Percentiles rank a stretch among this genome's conserved stretches.
Conservation (phyloP, 208 protist species). For the Leishmania mexicana region DNA sequence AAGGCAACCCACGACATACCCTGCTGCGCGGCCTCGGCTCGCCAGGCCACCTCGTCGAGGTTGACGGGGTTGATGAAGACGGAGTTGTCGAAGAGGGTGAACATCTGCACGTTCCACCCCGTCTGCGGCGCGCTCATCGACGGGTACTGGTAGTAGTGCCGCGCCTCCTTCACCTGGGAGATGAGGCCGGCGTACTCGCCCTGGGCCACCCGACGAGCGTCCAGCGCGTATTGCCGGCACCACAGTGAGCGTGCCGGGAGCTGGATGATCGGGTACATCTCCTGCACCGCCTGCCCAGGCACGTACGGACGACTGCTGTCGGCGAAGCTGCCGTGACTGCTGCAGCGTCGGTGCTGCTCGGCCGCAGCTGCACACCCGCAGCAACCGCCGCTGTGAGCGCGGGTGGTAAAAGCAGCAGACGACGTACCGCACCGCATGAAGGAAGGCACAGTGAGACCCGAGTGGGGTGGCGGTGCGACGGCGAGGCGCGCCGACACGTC, state of each 20-base stretch:
- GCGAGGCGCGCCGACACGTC: not conserved
- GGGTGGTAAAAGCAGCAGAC: not conserved
- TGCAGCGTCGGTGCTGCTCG: slow-evolving; percentile 16
- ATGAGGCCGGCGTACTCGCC: slow-evolving; percentile 79
- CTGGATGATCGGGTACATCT: slow-evolving; percentile 78
- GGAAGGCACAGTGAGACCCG: not conserved
- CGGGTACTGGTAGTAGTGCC: slow-evolving; percentile 89
- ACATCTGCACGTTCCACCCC: slow-evolving; percentile 91
- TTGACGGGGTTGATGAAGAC: slow-evolving; percentile 90
- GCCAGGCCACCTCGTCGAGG: slow-evolving; percentile 58
- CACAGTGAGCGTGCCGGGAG: slow-evolving; percentile 84
- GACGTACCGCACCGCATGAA: not conserved
- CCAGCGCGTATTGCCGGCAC: slow-evolving; percentile 66
- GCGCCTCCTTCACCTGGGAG: slow-evolving; percentile 52
- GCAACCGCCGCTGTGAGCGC: not conserved
- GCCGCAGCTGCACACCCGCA: not conserved
- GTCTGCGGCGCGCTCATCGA: slow-evolving; percentile 86
- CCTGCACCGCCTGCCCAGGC: slow-evolving; percentile 21
- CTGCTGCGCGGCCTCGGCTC: slow-evolving; percentile 23
- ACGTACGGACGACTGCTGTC: slow-evolving; percentile 17
- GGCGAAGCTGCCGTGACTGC: slow-evolving; percentile 7
- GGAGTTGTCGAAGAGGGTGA: slow-evolving; percentile 80
- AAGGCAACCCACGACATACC: slow-evolving; percentile 39
- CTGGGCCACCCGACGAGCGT: slow-evolving; percentile 26
- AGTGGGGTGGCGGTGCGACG: not conserved